Evolutionary conservation across 176 grass and related monocot genomes (phyloP).

Genomic region (Themeda triandra): DNA sequence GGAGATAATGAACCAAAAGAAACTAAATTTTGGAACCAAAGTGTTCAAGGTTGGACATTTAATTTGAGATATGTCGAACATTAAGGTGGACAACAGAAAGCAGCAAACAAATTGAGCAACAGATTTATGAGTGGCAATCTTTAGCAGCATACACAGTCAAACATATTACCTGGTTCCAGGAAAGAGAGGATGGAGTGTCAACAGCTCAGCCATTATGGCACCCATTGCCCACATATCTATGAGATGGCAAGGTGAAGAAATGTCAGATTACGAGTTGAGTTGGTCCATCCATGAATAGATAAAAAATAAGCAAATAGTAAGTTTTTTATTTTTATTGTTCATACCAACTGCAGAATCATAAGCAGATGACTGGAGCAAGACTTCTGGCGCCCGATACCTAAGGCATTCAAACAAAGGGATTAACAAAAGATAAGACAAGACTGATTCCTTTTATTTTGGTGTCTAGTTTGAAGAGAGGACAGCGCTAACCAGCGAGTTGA

Average conservation of each 20-base stretch:
- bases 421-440: conserved; percentile 20
- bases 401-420: conserved; percentile 31
- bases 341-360: conserved; percentile 96
- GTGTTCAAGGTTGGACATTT: not conserved
- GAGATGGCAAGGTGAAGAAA: conserved; percentile 24
- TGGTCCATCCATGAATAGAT: not conserved
- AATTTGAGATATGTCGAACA: not conserved
- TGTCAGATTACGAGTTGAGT: conserved; percentile 14
- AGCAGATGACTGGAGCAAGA: conserved; percentile 83
- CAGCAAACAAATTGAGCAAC: not conserved
- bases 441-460: not conserved
- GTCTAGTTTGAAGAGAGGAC: not conserved
- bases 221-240: conserved; percentile 99
- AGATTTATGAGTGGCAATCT: not conserved
- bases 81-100: not conserved
- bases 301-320: conserved; percentile 32
- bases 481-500: conserved; percentile 84
- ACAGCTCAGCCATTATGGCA: conserved; percentile 98
- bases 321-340: not conserved
- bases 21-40: conserved; percentile 5
- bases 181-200: conserved; percentile 93
- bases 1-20: not conserved
- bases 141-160: conserved; percentile 12
- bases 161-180: conserved; percentile 84
- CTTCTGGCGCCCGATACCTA: conserved; percentile 99